Percentiles rank a stretch among this genome's conserved stretches.
Evolutionary conservation across 2,329 filamentous ascomycete species (phyloP).

Genomic region (Stenocarpella maydis): DNA sequence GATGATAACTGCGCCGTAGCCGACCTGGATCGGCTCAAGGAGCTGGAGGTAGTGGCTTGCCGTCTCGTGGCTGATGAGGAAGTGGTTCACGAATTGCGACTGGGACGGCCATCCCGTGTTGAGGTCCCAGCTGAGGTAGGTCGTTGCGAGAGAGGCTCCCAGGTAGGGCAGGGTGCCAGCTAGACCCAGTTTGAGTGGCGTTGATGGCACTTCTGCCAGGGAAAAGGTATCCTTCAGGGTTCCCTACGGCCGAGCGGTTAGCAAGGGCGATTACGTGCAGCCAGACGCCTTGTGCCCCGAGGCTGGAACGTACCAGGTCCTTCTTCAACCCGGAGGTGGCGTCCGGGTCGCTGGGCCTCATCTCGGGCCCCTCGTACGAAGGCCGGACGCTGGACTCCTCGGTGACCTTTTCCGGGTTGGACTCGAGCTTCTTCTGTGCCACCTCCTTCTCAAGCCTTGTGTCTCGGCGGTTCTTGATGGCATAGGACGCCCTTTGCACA

Average conservation of each 20-base stretch:
- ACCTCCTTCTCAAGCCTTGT: constrained; percentile 63
- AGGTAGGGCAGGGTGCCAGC: constrained; percentile 87
- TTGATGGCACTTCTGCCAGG: constrained; percentile 69
- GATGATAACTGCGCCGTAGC: constrained; percentile 90
- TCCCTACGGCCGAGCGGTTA: constrained; percentile 51
- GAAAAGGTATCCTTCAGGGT: constrained; percentile 75
- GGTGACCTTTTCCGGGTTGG: constrained; percentile 68
- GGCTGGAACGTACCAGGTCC: constrained; percentile 61
- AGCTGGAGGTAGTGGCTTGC: constrained; percentile 76
- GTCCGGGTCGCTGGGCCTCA: constrained; percentile 38
- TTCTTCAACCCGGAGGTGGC: constrained; percentile 49
- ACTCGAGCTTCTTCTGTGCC: constrained; percentile 62
- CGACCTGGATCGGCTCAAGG: constrained; percentile 87
- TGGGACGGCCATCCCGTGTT: constrained; percentile 68
- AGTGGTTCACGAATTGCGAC: constrained; percentile 70
- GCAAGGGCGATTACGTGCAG: neutral
- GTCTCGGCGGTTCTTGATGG: constrained; percentile 54
- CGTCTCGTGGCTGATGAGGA: constrained; percentile 73
- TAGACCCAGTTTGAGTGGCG: constrained; percentile 73
- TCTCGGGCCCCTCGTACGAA: constrained; percentile 50
- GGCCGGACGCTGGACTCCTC: constrained; percentile 63
- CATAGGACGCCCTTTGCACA: constrained; percentile 39
- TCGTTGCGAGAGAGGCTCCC: constrained; percentile 81
- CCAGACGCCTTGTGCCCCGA: neutral
- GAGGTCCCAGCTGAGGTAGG: constrained; percentile 84